Evolutionary conservation across 2,329 filamentous ascomycete genomes (phyloP).

Genomic region (Triangularia verruculosa): DNA sequence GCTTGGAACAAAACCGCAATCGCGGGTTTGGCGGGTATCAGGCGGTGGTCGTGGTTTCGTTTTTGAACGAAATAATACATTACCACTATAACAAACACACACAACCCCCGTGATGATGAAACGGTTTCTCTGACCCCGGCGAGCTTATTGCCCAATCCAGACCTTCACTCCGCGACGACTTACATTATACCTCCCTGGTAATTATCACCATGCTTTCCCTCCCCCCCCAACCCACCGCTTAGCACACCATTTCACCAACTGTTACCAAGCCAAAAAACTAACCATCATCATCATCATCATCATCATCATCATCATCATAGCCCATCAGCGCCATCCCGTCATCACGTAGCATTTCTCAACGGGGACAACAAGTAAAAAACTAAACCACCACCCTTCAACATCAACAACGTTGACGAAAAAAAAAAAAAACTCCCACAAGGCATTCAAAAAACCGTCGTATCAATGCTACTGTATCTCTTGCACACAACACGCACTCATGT

Average conservation of each 20-base stretch:
- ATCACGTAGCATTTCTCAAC: neutral
- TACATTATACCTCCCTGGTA: neutral
- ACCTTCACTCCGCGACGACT: neutral
- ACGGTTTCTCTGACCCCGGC: neutral
- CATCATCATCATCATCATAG: neutral
- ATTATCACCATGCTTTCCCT: neutral
- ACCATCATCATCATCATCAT: neutral
- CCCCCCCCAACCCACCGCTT: neutral
- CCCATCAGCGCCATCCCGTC: neutral
- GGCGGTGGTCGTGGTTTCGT: no score
- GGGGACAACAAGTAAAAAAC: neutral
- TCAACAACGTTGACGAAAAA: neutral
- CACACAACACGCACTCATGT: neutral
- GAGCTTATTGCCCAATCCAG: constrained; percentile 5
- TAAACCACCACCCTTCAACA: neutral
- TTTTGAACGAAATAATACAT: no score
- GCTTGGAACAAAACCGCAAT: neutral
- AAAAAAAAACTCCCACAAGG: neutral
- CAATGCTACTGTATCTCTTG: neutral
- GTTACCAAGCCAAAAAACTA: neutral
- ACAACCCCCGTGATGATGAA: no score
- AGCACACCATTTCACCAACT: neutral
- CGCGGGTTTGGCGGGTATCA: neutral
- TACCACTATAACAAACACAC: no score
- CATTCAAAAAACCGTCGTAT: neutral